Percentiles rank a stretch among this genome's conserved stretches.
Conservation (phyloP, 768 basidiomycete genomes). For the Lactifluus echinatus region DNA sequence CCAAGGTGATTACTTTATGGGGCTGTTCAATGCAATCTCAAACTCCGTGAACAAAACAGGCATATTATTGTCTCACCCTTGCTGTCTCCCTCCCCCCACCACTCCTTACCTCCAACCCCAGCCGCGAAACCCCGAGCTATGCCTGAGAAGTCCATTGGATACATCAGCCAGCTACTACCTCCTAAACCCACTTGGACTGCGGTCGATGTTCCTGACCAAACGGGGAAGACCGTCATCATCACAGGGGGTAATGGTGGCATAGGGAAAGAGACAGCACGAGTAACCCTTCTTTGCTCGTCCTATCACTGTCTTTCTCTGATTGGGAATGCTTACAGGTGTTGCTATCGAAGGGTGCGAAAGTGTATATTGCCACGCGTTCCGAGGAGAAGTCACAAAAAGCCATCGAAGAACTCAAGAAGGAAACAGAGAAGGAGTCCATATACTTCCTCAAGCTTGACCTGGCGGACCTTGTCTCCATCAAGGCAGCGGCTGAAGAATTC, state of each 20-base stretch:
- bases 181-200: slow-evolving; percentile 13
- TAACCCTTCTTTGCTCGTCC: neutral
- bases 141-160: slow-evolving; percentile 3
- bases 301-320: neutral
- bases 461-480: slow-evolving; percentile 28
- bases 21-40: no score
- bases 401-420: slow-evolving; percentile 20
- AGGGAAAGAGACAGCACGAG: slow-evolving; percentile 19
- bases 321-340: slow-evolving; percentile 20
- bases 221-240: slow-evolving; percentile 23
- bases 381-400: slow-evolving; percentile 18
- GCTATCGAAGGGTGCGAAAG: slow-evolving; percentile 25
- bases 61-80: neutral
- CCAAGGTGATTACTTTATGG: neutral
- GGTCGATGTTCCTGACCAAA: slow-evolving; percentile 23
- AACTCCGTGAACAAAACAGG: neutral
- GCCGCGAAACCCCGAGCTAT: neutral
- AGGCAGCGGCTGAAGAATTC: slow-evolving; percentile 30
- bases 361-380: slow-evolving; percentile 27
- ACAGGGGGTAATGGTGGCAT: slow-evolving; percentile 24
- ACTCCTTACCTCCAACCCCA: neutral
- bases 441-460: slow-evolving; percentile 32
- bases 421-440: slow-evolving; percentile 15
- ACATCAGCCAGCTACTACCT: slow-evolving; percentile 11
- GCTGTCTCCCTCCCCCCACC: neutral